phyloP scores from a whole-genome alignment of 1,284 basidiomycete genomes.

The Microstroma glucosiphilum region DNA sequence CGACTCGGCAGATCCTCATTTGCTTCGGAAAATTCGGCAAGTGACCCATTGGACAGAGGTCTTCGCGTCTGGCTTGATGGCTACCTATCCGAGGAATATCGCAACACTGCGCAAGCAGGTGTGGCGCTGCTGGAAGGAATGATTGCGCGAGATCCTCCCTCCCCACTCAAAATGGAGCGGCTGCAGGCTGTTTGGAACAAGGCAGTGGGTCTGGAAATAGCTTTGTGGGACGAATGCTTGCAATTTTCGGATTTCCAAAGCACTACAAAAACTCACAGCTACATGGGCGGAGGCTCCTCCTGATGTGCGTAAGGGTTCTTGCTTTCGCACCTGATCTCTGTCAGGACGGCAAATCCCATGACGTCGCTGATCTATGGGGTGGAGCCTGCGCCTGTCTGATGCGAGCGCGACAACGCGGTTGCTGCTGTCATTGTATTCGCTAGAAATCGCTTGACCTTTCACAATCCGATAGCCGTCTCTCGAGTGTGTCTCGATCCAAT shows the following conservation, averaged over 20 bases:
- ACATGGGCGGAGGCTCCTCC: too few species aligned
- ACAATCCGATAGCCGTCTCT: too few species aligned
- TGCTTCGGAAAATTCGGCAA: neutral
- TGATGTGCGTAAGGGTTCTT: too few species aligned
- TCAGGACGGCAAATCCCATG: too few species aligned
- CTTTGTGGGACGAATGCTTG: constrained; percentile 83
- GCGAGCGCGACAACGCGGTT: too few species aligned
- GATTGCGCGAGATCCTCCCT: constrained; percentile 61
- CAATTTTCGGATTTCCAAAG: neutral
- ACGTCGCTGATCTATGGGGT: too few species aligned
- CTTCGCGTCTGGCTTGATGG: neutral
- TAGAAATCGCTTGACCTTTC: too few species aligned
- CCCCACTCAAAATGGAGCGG: constrained; percentile 59
- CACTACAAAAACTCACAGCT: too few species aligned
- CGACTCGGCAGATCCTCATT: neutral
- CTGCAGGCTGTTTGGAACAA: constrained; percentile 68
- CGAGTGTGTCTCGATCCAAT: too few species aligned
- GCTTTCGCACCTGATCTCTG: too few species aligned
- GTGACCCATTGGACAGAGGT: constrained; percentile 53
- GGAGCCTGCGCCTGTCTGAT: too few species aligned
- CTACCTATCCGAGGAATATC: constrained; percentile 62
- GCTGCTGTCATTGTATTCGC: too few species aligned
- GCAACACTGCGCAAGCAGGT: neutral
- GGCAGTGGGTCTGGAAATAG: constrained; percentile 66
- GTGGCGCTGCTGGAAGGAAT: constrained; percentile 24